phyloP scores from a whole-genome alignment of 805 yeast genomes.

The Groenewaldozyma salmanticensis region DNA sequence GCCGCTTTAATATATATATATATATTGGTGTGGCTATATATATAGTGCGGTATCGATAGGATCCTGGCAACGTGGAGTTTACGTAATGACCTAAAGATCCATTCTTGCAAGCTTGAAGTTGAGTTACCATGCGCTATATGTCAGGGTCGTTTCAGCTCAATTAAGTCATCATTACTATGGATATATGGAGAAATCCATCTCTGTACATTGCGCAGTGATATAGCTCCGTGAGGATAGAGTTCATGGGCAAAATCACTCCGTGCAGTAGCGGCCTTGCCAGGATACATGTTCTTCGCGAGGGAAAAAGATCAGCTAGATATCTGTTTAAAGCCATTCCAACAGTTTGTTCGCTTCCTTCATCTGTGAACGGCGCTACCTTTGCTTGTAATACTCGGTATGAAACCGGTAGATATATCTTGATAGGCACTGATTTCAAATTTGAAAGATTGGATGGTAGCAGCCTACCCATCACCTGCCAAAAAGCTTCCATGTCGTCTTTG shows the following conservation, averaged over 20 bases:
- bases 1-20: no score
- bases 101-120: no score
- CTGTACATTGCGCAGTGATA: slow-evolving; percentile 38
- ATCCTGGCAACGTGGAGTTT: no score
- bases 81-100: no score
- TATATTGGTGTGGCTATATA: no score
- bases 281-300: slow-evolving; percentile 28
- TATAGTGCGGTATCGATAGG: no score
- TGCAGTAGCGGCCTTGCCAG: slow-evolving; percentile 41
- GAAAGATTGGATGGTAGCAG: slow-evolving; percentile 15
- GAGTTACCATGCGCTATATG: background rate
- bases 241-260: slow-evolving; percentile 43
- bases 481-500: slow-evolving; percentile 15
- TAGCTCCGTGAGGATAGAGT: slow-evolving; percentile 37
- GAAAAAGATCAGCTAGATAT: slow-evolving; percentile 39
- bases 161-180: slow-evolving; percentile 30
- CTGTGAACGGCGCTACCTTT: slow-evolving; percentile 16
- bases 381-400: slow-evolving; percentile 31
- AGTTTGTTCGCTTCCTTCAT: slow-evolving; percentile 19
- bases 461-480: slow-evolving; percentile 20
- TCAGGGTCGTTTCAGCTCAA: background rate
- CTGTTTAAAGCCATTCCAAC: slow-evolving; percentile 34
- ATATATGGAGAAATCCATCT: slow-evolving; percentile 60
- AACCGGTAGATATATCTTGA: slow-evolving; percentile 27
- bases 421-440: slow-evolving; percentile 20